Conservation (phyloP, 345 rosid genomes). For the Linum trigynum region DNA sequence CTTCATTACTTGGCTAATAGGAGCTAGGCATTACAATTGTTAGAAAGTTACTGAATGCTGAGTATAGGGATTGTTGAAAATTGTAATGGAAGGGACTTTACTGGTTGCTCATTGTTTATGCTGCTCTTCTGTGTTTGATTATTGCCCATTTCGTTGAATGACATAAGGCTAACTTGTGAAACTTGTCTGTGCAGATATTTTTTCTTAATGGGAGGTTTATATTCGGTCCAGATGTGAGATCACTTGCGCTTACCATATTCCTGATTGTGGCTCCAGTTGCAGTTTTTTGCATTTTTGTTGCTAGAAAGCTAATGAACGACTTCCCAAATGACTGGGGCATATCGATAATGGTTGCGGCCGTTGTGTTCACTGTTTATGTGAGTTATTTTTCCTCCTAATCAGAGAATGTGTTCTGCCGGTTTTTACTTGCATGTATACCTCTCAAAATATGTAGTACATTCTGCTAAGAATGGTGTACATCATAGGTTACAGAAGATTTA, state of each 20-base stretch:
- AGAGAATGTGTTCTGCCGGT: not conserved
- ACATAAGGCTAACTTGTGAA: not conserved
- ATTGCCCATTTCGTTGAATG: not conserved
- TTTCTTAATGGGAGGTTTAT: slow-evolving; percentile 9
- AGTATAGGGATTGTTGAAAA: not conserved
- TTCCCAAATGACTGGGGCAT: slow-evolving; percentile 6
- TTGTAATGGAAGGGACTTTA: not conserved
- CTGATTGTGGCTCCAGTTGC: slow-evolving; percentile 10
- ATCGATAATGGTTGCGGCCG: slow-evolving; percentile 2
- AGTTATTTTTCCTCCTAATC: not conserved
- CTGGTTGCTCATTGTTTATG: not conserved
- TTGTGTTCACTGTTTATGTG: slow-evolving; percentile 5
- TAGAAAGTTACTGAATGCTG: not conserved
- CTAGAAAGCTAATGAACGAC: slow-evolving; percentile 5
- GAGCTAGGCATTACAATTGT: not conserved
- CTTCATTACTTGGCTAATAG: not conserved
- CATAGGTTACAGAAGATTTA: not conserved
- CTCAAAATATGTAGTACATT: not conserved
- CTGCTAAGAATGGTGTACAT: not conserved
- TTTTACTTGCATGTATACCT: not conserved
- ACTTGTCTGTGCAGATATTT: slow-evolving; percentile 5
- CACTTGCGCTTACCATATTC: slow-evolving; percentile 6
- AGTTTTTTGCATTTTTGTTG: slow-evolving; percentile 8
- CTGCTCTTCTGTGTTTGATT: not conserved
- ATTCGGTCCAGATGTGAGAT: slow-evolving; percentile 11